phyloP scores from a whole-genome alignment of 1,284 basidiomycete genomes.

The Mycena sp. region DNA sequence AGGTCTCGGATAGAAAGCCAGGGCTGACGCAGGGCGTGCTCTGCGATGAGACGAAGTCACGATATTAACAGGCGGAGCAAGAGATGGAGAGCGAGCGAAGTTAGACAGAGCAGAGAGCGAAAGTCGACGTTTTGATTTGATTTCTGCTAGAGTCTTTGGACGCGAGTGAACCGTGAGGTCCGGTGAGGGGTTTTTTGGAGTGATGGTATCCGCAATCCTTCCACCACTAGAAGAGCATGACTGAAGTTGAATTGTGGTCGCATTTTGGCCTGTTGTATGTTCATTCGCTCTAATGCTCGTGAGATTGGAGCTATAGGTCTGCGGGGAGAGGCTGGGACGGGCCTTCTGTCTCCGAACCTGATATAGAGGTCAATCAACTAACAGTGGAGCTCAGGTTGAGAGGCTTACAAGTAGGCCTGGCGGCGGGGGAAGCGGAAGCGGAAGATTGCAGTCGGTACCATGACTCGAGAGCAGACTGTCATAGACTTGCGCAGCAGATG shows the following conservation, averaged over 20 bases:
- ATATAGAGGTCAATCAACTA: neutral
- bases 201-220: neutral
- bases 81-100: conserved; percentile 28
- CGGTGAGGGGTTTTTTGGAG: conserved; percentile 22
- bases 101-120: conserved; percentile 42
- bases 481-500: conserved; percentile 23
- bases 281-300: conserved; percentile 11
- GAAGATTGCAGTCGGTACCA: conserved; percentile 15
- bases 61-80: conserved; percentile 27
- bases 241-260: conserved; percentile 14
- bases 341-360: conserved; percentile 16
- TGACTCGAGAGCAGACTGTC: conserved; percentile 21
- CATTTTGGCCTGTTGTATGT: neutral
- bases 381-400: neutral
- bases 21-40: conserved; percentile 31
- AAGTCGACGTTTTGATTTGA: conserved; percentile 47
- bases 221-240: conserved; percentile 16
- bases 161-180: conserved; percentile 38
- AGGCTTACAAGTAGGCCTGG: conserved; percentile 24
- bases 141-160: conserved; percentile 46
- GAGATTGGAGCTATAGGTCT: conserved; percentile 11
- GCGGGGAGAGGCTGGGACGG: conserved; percentile 19
- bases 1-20: conserved; percentile 30
- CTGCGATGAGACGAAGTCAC: conserved; percentile 24
- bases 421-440: conserved; percentile 25